Evolutionary conservation across 495 filamentous ascomycete genomes (phyloP), one percentile per base, ranked within the genome.

Genomic region (Penicillium desertorum): DNA sequence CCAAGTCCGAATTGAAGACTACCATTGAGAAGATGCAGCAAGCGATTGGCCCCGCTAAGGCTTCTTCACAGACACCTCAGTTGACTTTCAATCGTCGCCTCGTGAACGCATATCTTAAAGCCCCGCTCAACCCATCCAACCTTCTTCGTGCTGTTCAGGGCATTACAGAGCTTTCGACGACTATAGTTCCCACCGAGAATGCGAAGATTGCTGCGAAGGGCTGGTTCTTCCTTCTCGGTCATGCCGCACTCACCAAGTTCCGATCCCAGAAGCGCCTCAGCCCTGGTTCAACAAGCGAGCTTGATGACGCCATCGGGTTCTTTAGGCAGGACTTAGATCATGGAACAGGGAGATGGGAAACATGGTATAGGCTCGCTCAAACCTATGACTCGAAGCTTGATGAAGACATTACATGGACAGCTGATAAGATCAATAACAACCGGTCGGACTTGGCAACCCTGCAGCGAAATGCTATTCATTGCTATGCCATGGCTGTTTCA

Each of bases 291-390:
- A 92, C 87, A 1, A 89, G 93, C 54, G 94, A 98, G 62, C 78
- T 98, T 41, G 86, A 93, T 49, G 86, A 92, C 41, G 92, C 89
- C 3, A 83, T 88, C 53, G 85, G 81, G 0, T 96, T 89, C 68
- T 86, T 98, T 65, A 79, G 87, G 53, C 85, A 91, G 57, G 93
- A 98, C 62, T 74, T 99, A 2, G 88, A 96, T 61, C 91, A 91
- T 66, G 88, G 85, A 16, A 83, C 85, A 2, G 87, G 92, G 27
- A 84, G 86, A 46, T 99, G 94, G 94, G 92, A 98, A 69, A 86
- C 92, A 0, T 99, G 94, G 95, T 97, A 93, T 69, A 85, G 94
- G 46, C 79, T 97, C 6, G 94, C 87, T 11, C 94, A 99, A 62
- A 88, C 89, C 22, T 95, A 93, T 67, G 94, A 98, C 67, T 84